Evolutionary conservation across 768 basidiomycete species (phyloP), one percentile per base, ranked within the genome.

Genomic region (Guyanaporus albipodus): DNA sequence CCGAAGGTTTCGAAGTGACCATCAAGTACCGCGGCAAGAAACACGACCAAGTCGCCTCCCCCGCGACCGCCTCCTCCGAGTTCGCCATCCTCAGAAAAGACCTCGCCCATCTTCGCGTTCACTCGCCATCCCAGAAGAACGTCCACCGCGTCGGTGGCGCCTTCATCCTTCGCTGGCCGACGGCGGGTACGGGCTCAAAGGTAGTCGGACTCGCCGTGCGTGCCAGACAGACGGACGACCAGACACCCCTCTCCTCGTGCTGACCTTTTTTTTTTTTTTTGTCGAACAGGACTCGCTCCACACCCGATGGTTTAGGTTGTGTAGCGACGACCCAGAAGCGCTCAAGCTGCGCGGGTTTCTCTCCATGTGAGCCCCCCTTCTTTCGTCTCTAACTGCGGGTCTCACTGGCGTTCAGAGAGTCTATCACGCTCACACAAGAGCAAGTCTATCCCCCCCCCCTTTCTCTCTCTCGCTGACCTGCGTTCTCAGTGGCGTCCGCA

Each of bases 101-200:
- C 46, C 58, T 67, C 23, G 46, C 34, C n/a, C 50, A 48, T 31
- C 65, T 67, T 31, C 61, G 65, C 42, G 65, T 62, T 2, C 63
- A 67, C 37, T 55, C 50, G 0, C 65, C 63, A 0, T 54, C 62
- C 18, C 52, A 61, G 15, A 67, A 39, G 43, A 65, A 65, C 48
- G 54, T 65, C n/a, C 48, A 18, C 1, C 60, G 53, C 11, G 38
- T 48, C 37, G 14, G 42, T 3, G 60, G 58, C 0, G 48, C 53
- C 8, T 60, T 65, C 38, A 29, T 66, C 28, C 52, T 65, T n/a
- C 53, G 38, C 28, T 67, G 64, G 66, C 58, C 62, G 2, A 37
- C 21, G 1, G 49, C 52, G 2, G 39, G 29, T 9, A 46, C 28
- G 21, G 49, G 35, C 28, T 26, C 23, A 33, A 57, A 50, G 26